Evolutionary conservation across 306 rosid genomes (phyloP), one percentile per base, ranked within the genome.

Genomic region (Vigna mungo): DNA sequence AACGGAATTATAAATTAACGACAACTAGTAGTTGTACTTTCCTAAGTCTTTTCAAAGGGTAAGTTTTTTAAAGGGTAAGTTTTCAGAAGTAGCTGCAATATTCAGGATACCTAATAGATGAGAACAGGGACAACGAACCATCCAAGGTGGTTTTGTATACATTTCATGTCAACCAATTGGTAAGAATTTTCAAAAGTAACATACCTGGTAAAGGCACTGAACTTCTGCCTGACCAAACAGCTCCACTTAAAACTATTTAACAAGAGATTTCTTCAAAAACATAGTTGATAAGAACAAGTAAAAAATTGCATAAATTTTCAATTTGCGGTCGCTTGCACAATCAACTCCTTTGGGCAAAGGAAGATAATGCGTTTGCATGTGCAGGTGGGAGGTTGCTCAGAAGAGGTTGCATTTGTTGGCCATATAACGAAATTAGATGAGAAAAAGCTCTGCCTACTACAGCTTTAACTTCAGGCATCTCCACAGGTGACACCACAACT

Each of bases 341-440:
- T 87, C 86, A 96, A 87, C 88, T 80, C 81, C 88, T 86, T 8
- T 96, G 88, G 72, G 89, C 85, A 87, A 91, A 91, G 51, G 96
- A 87, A 75, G 98, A 96, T 37, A 96, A 86, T 51, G 99, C 99
- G 77, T 88, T 88, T 18, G 98, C 98, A 62, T 87, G 96, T 34
- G 88, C 87, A 32, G 94, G 96, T 23, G 98, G 85, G 36, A 96
- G 98, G 76, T 53, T 87, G 83, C 92, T 88, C 84, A 96, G 86
- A 71, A 96, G 89, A 75, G 96, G 91, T 73, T 96, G 98, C 90
- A 96, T 89, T 87, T 96, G 99, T 52, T 88, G 92, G 54, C 99
- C 99, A 61, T 91, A 96, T 59, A 92, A 76, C 6, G 99, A 92
- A 85, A 91, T 58, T 84, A 96, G 88, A 86, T 96, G 98, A 71